Evolutionary conservation across 257 asterid species (phyloP).

Genomic region (Lavandula angustifolia): DNA sequence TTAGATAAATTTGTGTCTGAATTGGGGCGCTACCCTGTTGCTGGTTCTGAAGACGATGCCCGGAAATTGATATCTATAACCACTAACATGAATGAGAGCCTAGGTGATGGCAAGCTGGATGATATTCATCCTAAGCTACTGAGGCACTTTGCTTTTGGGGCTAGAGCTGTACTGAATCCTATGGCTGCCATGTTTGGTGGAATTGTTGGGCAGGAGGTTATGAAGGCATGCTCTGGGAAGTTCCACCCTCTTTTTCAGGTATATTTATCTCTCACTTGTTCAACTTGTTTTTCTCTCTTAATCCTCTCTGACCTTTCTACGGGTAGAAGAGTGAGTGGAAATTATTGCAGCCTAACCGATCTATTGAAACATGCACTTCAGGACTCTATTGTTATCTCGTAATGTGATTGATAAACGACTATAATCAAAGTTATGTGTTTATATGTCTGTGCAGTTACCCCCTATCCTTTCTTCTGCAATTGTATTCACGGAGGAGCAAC

Average conservation of each 20-base stretch:
- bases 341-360: too few relatives aligned
- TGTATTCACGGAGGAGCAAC: too few relatives aligned
- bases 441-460: slow-evolving; percentile 12
- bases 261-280: slow-evolving; percentile 4
- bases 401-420: neutral
- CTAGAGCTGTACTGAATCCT: slow-evolving; percentile 88
- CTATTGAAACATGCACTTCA: too few relatives aligned
- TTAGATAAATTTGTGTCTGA: slow-evolving; percentile 71
- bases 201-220: slow-evolving; percentile 92
- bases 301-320: too few relatives aligned
- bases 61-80: slow-evolving; percentile 71
- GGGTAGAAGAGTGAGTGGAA: too few relatives aligned
- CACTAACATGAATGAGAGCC: slow-evolving; percentile 55
- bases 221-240: slow-evolving; percentile 98
- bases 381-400: neutral
- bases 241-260: slow-evolving; percentile 96
- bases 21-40: slow-evolving; percentile 67
- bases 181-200: slow-evolving; percentile 99
- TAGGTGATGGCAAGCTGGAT: slow-evolving; percentile 65
- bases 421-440: neutral
- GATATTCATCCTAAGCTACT: slow-evolving; percentile 74
- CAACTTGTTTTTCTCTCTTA: neutral
- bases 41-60: slow-evolving; percentile 94
- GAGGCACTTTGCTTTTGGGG: slow-evolving; percentile 77
- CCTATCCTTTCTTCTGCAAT: too few relatives aligned